Evolutionary conservation across 108 stramenopile genomes (phyloP), one percentile per base, ranked within the genome.

Genomic region (Skeletonema menzelii): DNA sequence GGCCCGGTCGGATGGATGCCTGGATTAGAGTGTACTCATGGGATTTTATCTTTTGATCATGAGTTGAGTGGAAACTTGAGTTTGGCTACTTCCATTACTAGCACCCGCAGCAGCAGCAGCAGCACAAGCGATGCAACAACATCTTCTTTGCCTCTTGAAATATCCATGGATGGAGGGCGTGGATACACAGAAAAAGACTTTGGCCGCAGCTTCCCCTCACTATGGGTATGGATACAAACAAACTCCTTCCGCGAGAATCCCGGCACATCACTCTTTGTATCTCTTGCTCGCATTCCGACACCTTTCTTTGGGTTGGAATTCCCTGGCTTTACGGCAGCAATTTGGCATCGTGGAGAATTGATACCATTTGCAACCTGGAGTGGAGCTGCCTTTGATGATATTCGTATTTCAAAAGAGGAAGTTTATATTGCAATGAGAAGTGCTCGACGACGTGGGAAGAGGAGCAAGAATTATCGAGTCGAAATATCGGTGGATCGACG

Each of bases 1-100:
- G 76, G 76, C n/a, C 56, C 56, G n/a, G 76, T 76, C 1, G 76
- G 76, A n/a, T 76, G 76, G 76, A 40, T 76, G 42, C 76, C 76
- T 22, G 47, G 47, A 28, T 59, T 76, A 19, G 76, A 76, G 35
- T 76, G 76, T 17, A 76, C 69, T 15, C 76, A 76, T 71, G 76
- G 76, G 14, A 42, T 76, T 34, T 42, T 76, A 11, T 76, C 76
- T 32, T 76, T 76, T 63, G 76, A 76, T 65, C 76, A 76, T 34
- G 70, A 38, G 8, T 27, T 76, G n/a, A 27, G 31, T 42, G 76
- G 76, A 20, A 63, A 61, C 5, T 59, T 74, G 56, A 69, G 27
- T n/a, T n/a, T 74, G 44, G 38, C 17, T 38, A 14, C 19, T 22
- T 20, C 37, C 2, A 15, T 38, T 24, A 46, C 4, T 4, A 40